Conservation (phyloP, 164 flowering plant species). For the Vitis cinerea region DNA sequence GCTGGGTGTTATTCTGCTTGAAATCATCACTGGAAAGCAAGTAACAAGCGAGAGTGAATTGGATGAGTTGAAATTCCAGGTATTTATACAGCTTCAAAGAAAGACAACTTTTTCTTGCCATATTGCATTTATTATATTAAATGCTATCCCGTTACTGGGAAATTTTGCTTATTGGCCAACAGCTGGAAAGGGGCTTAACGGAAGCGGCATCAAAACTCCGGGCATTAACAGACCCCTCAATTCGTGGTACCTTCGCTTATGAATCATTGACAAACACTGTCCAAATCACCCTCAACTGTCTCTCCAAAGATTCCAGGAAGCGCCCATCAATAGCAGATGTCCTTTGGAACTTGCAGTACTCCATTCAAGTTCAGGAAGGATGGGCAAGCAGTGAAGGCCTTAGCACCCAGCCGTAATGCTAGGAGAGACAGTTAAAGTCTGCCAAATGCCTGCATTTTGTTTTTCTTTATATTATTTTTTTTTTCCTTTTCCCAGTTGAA, state of each 20-base stretch:
- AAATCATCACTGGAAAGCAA: slow-evolving; percentile 62
- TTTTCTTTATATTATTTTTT: no score
- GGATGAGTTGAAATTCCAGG: slow-evolving; percentile 54
- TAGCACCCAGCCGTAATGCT: slow-evolving; percentile 22
- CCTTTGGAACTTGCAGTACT: slow-evolving; percentile 90
- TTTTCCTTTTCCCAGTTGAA: no score
- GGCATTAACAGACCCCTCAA: slow-evolving; percentile 46
- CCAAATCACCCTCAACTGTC: slow-evolving; percentile 64
- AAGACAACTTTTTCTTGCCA: neutral
- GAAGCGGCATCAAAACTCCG: slow-evolving; percentile 46
- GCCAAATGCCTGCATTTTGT: no score
- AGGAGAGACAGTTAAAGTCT: neutral
- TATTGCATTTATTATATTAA: neutral
- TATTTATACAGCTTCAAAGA: slow-evolving; percentile 13
- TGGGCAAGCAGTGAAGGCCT: slow-evolving; percentile 75
- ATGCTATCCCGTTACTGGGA: neutral
- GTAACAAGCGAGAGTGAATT: slow-evolving; percentile 43
- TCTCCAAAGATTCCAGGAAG: slow-evolving; percentile 39
- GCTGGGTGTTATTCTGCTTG: slow-evolving; percentile 61
- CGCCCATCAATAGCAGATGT: slow-evolving; percentile 92
- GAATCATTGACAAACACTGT: slow-evolving; percentile 66
- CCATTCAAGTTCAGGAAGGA: slow-evolving; percentile 84
- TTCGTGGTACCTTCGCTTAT: slow-evolving; percentile 61
- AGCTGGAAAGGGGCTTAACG: slow-evolving; percentile 58
- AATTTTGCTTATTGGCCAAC: slow-evolving; percentile 10